A percentile compares a stretch with the other conserved stretches of the same genome.
phyloP scores from a whole-genome alignment of 768 basidiomycete genomes.

The Suillus variegatus region DNA sequence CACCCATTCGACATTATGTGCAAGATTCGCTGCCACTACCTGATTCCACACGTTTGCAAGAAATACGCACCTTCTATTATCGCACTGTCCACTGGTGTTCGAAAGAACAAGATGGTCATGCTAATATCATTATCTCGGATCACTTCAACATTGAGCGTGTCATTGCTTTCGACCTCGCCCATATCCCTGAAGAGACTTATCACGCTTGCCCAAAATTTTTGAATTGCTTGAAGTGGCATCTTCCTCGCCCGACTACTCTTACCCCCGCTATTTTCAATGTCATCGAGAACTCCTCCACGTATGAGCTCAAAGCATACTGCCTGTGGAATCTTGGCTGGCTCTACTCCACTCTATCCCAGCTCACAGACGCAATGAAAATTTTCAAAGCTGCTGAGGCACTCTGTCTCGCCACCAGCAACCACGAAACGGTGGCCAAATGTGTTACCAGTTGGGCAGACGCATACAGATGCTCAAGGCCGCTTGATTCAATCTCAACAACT shows the following conservation, averaged over 20 bases:
- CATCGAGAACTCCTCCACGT: not conserved
- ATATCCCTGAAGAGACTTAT: not conserved
- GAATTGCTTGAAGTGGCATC: not conserved
- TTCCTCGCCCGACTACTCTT: not conserved
- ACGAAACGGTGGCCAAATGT: not conserved
- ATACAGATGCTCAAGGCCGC: not conserved
- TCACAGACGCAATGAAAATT: not conserved
- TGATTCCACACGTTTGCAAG: not conserved
- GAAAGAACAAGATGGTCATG: not conserved
- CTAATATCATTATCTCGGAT: not conserved
- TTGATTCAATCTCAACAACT: not conserved
- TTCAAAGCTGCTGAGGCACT: not conserved
- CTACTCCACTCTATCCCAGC: not conserved
- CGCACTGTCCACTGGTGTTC: not conserved
- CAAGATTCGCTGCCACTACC: not conserved
- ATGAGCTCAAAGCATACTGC: not conserved
- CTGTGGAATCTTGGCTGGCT: not conserved
- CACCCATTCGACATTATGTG: slow-evolving; percentile 2
- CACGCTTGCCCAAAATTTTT: not conserved
- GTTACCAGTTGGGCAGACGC: not conserved
- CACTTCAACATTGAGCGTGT: not conserved
- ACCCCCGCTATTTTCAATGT: not conserved
- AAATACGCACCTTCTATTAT: not conserved
- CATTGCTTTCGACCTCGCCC: not conserved
- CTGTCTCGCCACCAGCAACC: not conserved